phyloP scores from a whole-genome alignment of 1,139 yeast species.

The Ogataea hybrid region DNA sequence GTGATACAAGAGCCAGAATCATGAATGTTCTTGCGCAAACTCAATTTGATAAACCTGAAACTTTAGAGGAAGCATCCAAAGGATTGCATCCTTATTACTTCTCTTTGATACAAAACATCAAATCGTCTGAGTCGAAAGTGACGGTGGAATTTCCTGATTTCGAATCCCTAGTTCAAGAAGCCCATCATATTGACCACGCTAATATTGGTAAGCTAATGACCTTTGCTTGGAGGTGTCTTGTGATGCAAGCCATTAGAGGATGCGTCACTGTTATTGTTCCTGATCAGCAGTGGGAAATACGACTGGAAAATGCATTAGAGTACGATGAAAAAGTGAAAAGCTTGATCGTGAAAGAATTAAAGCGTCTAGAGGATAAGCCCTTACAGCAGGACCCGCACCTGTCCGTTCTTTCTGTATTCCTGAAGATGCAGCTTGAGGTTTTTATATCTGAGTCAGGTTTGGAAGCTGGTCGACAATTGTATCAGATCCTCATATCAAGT shows the following conservation, averaged over 20 bases:
- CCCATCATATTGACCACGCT: slow-evolving; percentile 33
- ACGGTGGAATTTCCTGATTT: slow-evolving; percentile 8
- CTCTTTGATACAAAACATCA: slow-evolving; percentile 36
- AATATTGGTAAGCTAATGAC: slow-evolving; percentile 41
- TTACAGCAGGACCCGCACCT: neutral
- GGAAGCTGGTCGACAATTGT: slow-evolving; percentile 29
- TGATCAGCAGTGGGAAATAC: slow-evolving; percentile 74
- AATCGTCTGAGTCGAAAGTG: slow-evolving; percentile 25
- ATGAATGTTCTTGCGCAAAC: slow-evolving; percentile 63
- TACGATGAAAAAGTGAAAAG: slow-evolving; percentile 53
- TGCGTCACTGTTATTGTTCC: slow-evolving; percentile 54
- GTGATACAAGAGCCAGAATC: slow-evolving; percentile 65
- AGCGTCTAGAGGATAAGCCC: slow-evolving; percentile 11
- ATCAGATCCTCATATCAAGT: slow-evolving; percentile 39
- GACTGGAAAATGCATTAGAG: slow-evolving; percentile 71
- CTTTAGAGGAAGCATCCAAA: slow-evolving; percentile 71
- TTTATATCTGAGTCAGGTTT: slow-evolving; percentile 14
- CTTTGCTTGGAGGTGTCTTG: slow-evolving; percentile 54
- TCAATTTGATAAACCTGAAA: slow-evolving; percentile 58
- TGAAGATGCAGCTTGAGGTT: slow-evolving; percentile 18
- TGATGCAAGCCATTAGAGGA: slow-evolving; percentile 59
- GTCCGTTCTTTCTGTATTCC: slow-evolving; percentile 14
- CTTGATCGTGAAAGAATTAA: slow-evolving; percentile 34
- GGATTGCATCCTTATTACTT: slow-evolving; percentile 84
- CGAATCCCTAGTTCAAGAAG: slow-evolving; percentile 1